phyloP scores from a whole-genome alignment of 331 rosid species.

The Ulmus americana region DNA sequence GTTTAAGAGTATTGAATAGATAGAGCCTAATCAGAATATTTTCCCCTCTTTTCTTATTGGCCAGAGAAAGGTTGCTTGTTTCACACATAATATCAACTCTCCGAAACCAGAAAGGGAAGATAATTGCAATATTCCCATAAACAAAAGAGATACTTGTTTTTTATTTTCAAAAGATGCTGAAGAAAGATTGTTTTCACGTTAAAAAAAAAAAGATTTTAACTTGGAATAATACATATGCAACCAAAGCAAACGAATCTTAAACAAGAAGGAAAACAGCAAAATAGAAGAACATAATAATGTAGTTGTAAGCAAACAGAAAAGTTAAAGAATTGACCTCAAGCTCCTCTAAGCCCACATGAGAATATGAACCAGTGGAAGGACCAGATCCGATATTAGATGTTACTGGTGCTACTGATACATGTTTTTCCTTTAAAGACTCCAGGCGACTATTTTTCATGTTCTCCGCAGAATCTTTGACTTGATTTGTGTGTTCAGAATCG shows the following conservation, averaged over 20 bases:
- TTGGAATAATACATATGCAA: neutral
- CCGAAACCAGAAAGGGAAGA: neutral
- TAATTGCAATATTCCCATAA: neutral
- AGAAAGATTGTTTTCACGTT: neutral
- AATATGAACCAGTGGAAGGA: conserved; percentile 27
- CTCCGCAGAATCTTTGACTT: conserved; percentile 36
- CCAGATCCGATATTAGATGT: conserved; percentile 31
- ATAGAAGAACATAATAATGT: neutral
- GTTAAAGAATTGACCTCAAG: conserved; percentile 65
- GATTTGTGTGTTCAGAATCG: conserved; percentile 36
- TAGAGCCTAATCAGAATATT: neutral
- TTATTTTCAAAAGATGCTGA: neutral
- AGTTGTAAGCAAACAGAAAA: conserved; percentile 1
- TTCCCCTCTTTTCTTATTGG: neutral
- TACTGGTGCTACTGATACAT: conserved; percentile 28
- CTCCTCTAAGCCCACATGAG: conserved; percentile 61
- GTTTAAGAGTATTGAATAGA: neutral
- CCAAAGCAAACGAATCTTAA: neutral
- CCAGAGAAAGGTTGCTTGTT: neutral
- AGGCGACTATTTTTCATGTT: conserved; percentile 22
- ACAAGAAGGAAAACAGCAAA: neutral
- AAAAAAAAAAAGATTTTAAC: neutral
- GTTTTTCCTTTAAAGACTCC: conserved; percentile 32
- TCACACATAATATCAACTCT: neutral
- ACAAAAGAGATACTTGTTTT: no score